phyloP scores from a whole-genome alignment of 306 rosid genomes.

The Fagus crenata region DNA sequence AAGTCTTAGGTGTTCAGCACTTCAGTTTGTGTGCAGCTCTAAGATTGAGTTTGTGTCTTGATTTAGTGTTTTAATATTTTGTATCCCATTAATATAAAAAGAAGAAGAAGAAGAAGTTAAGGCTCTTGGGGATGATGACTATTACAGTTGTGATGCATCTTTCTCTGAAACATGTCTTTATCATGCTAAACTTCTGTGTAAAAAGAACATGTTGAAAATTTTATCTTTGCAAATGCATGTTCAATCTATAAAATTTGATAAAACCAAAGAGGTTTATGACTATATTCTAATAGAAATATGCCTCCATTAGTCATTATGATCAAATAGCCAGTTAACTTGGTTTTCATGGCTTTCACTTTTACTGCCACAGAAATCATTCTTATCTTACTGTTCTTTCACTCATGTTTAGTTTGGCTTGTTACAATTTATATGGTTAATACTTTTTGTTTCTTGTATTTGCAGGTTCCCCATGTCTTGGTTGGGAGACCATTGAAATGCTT shows the following conservation, averaged over 20 bases:
- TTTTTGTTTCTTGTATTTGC: constrained; percentile 14
- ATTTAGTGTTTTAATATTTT: background rate
- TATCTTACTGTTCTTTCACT: background rate
- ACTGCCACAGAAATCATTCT: background rate
- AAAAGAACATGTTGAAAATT: no score
- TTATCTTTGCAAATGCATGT: background rate
- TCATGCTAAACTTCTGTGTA: no score
- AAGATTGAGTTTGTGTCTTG: background rate
- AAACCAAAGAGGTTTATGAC: background rate
- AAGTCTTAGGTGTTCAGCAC: background rate
- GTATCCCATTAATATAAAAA: background rate
- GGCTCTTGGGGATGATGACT: background rate
- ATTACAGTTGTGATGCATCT: background rate
- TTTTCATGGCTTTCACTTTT: background rate
- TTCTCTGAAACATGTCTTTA: no score
- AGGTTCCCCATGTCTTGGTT: constrained; percentile 32
- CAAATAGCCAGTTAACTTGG: background rate
- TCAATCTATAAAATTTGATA: background rate
- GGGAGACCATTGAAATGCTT: constrained; percentile 31
- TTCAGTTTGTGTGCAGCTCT: background rate
- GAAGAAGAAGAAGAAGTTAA: no score
- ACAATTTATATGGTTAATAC: constrained; percentile 14
- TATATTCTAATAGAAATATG: background rate
- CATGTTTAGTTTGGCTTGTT: background rate
- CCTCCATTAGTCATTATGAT: background rate